Conservation (phyloP, 2,329 filamentous ascomycete genomes). For the Daldinia eschscholtzii region DNA sequence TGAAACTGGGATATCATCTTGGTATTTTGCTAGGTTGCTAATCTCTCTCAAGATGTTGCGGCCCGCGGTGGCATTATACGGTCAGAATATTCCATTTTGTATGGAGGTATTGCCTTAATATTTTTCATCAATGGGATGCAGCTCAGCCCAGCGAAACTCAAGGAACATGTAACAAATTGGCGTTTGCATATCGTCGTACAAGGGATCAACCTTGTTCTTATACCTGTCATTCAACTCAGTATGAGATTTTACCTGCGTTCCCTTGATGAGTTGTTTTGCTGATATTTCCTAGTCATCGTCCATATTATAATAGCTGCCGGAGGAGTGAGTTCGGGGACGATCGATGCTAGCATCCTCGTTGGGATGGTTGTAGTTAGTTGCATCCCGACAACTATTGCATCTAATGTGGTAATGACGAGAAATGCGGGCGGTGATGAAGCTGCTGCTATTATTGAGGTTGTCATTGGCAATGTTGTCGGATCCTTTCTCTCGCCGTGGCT, state of each 20-base stretch:
- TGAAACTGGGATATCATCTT: background rate
- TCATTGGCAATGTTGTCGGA: slow-evolving; percentile 77
- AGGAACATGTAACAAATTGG: slow-evolving; percentile 74
- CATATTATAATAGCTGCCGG: slow-evolving; percentile 63
- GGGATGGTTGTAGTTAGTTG: slow-evolving; percentile 76
- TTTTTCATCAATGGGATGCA: slow-evolving; percentile 80
- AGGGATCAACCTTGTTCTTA: slow-evolving; percentile 74
- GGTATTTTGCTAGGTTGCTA: slow-evolving; percentile 25
- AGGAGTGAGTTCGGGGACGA: slow-evolving; percentile 64
- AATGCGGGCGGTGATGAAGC: slow-evolving; percentile 76
- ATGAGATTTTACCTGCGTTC: slow-evolving; percentile 34
- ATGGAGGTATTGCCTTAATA: slow-evolving; percentile 76
- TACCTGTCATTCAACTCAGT: slow-evolving; percentile 73
- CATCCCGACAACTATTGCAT: slow-evolving; percentile 78
- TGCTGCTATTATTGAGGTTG: slow-evolving; percentile 75
- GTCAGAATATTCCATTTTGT: slow-evolving; percentile 72
- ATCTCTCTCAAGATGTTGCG: slow-evolving; percentile 58
- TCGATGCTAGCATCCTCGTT: slow-evolving; percentile 74
- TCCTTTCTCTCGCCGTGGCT: slow-evolving; percentile 75
- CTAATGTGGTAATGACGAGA: slow-evolving; percentile 80
- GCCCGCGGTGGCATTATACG: slow-evolving; percentile 62
- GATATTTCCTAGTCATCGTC: slow-evolving; percentile 56
- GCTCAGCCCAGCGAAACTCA: slow-evolving; percentile 71
- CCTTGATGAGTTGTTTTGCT: slow-evolving; percentile 13
- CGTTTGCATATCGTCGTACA: slow-evolving; percentile 76